Evolutionary conservation across 306 rosid genomes (phyloP).

Genomic region (Canavalia gladiata): DNA sequence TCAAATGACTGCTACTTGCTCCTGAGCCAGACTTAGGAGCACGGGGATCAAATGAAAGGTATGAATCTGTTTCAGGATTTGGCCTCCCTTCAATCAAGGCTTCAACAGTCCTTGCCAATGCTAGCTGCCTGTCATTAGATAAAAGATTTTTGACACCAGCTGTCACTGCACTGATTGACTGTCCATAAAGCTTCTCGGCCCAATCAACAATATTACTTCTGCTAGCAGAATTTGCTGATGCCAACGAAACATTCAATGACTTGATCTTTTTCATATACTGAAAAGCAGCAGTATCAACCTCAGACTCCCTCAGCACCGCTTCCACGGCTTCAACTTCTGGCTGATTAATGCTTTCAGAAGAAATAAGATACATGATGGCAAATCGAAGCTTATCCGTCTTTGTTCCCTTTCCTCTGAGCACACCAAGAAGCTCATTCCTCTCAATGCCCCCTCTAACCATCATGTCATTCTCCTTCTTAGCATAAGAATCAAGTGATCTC

Average conservation of each 20-base stretch:
- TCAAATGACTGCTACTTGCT: slow-evolving; percentile 73
- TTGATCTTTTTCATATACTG: slow-evolving; percentile 95
- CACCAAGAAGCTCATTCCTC: slow-evolving; percentile 74
- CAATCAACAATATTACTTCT: slow-evolving; percentile 95
- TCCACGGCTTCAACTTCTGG: slow-evolving; percentile 91
- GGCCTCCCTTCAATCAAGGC: slow-evolving; percentile 96
- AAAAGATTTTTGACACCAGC: slow-evolving; percentile 95
- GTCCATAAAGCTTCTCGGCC: slow-evolving; percentile 98
- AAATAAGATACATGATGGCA: slow-evolving; percentile 88
- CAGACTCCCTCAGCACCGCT: slow-evolving; percentile 80
- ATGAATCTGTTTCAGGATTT: slow-evolving; percentile 89
- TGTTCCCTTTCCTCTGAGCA: slow-evolving; percentile 86
- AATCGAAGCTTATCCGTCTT: slow-evolving; percentile 95
- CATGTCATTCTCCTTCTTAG: slow-evolving; percentile 94
- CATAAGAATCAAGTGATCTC: slow-evolving; percentile 92
- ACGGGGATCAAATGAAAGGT: slow-evolving; percentile 89
- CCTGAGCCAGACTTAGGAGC: slow-evolving; percentile 85
- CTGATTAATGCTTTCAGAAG: slow-evolving; percentile 81
- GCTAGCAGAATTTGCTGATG: slow-evolving; percentile 90
- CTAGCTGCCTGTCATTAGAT: slow-evolving; percentile 92
- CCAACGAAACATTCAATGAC: slow-evolving; percentile 82
- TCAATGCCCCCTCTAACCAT: slow-evolving; percentile 90
- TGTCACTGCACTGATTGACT: slow-evolving; percentile 91
- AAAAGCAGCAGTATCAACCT: slow-evolving; percentile 90
- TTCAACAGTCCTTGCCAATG: slow-evolving; percentile 91